phyloP scores from a whole-genome alignment of 805 yeast species.

The Tetrapisispora nanseiensis region DNA sequence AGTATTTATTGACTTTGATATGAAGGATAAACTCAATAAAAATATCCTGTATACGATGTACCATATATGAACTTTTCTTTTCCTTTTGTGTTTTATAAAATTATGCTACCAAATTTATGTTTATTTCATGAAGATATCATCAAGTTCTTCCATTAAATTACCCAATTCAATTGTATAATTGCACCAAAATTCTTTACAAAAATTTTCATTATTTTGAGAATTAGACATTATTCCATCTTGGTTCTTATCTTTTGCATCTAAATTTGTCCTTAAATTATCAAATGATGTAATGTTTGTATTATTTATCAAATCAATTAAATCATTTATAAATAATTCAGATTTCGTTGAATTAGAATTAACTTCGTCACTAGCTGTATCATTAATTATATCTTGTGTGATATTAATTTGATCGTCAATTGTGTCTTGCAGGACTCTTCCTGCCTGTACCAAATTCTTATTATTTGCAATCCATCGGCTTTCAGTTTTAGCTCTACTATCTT shows the following conservation, averaged over 20 bases:
- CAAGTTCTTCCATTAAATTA: constrained; percentile 3
- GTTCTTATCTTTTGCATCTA: background rate
- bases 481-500: constrained; percentile 7
- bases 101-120: background rate
- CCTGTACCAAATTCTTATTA: background rate
- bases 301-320: background rate
- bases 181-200: constrained; percentile 15
- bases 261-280: background rate
- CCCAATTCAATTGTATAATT: constrained; percentile 10
- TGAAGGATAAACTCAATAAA: too few relatives aligned
- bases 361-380: too few relatives aligned
- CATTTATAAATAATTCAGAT: background rate
- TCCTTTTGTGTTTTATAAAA: too few relatives aligned
- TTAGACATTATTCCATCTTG: background rate
- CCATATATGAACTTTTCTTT: too few relatives aligned
- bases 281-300: background rate
- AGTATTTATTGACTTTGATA: too few relatives aligned
- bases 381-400: background rate
- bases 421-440: background rate
- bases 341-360: too few relatives aligned
- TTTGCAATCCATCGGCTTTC: constrained; percentile 5
- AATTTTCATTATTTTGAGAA: background rate
- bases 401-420: background rate
- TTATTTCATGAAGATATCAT: background rate
- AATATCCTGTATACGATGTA: too few relatives aligned